Percentiles rank a stretch among this genome's conserved stretches.
Evolutionary conservation across 1,284 basidiomycete genomes (phyloP).

Genomic region (Cryptococcus amylolentus): DNA sequence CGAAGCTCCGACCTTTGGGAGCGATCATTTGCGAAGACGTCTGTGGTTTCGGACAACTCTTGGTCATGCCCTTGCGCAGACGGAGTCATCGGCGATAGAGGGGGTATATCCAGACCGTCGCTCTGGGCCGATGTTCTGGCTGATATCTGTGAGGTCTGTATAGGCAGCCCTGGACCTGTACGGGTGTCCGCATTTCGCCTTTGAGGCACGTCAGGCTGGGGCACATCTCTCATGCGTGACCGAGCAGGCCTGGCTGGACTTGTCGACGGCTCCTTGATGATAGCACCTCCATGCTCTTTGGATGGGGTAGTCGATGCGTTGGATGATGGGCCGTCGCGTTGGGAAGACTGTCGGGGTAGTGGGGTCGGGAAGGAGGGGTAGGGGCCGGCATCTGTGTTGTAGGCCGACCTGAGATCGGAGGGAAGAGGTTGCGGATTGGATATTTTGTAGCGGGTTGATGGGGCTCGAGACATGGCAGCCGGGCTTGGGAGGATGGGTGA

Average conservation of each 20-base stretch:
- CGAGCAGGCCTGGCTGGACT: conserved; percentile 34
- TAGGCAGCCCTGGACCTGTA: conserved; percentile 13
- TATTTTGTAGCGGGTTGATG: conserved; percentile 29
- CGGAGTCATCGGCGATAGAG: conserved; percentile 28
- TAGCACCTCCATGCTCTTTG: not conserved
- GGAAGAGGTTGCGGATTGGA: conserved; percentile 31
- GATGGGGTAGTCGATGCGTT: not conserved
- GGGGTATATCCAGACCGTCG: conserved; percentile 12
- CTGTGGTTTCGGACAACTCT: conserved; percentile 18
- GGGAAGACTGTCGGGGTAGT: not conserved
- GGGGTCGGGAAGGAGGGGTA: conserved; percentile 18
- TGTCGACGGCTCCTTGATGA: conserved; percentile 3
- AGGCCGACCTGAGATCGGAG: conserved; percentile 12
- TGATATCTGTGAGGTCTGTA: conserved; percentile 19
- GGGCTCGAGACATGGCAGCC: conserved; percentile 11
- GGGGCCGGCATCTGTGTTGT: conserved; percentile 15
- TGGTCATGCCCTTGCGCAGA: not conserved
- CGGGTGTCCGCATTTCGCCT: not conserved
- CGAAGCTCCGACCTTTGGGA: conserved; percentile 33
- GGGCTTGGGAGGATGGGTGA: conserved; percentile 1
- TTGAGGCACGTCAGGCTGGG: conserved; percentile 3
- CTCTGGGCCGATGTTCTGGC: not conserved
- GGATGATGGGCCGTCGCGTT: conserved; percentile 4
- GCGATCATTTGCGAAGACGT: conserved; percentile 42
- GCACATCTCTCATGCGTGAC: conserved; percentile 27